These are phyloP conservation scores for Psidium guajava DNA, from an alignment of 345 rosid species.

Conservation along the genomic window DNA sequence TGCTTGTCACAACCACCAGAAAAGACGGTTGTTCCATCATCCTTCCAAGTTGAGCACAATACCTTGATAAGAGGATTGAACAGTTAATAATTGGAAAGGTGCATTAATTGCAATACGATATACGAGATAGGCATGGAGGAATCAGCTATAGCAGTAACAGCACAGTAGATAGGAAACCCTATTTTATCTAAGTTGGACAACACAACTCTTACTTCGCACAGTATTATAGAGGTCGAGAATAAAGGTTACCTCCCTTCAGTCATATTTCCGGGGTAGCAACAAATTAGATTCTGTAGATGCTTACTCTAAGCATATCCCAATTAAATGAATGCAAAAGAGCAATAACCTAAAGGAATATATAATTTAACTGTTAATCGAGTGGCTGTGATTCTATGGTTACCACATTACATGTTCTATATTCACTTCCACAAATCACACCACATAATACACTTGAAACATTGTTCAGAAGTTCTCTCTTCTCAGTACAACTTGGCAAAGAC, in stretches of 20 bases:
- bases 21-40: slow-evolving; percentile 91
- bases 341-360: background rate
- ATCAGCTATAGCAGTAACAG: background rate
- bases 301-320: background rate
- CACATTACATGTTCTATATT: background rate
- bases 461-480: background rate
- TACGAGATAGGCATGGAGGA: background rate
- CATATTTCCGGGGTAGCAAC: background rate
- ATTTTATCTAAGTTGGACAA: background rate
- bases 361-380: background rate
- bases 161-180: background rate
- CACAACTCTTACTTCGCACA: background rate
- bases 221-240: background rate
- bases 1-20: slow-evolving; percentile 97
- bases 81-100: background rate
- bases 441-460: background rate
- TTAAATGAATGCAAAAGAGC: background rate
- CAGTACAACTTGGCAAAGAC: background rate
- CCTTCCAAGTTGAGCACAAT: slow-evolving; percentile 93
- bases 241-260: background rate
- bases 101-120: background rate
- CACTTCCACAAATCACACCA: background rate
- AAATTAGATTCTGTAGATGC: background rate
- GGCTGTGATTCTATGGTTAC: background rate
- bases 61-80: slow-evolving; percentile 27